Percentiles rank a stretch among this genome's conserved stretches.
Conservation (phyloP, 495 filamentous ascomycete genomes). For the Penicillium turbatum region DNA sequence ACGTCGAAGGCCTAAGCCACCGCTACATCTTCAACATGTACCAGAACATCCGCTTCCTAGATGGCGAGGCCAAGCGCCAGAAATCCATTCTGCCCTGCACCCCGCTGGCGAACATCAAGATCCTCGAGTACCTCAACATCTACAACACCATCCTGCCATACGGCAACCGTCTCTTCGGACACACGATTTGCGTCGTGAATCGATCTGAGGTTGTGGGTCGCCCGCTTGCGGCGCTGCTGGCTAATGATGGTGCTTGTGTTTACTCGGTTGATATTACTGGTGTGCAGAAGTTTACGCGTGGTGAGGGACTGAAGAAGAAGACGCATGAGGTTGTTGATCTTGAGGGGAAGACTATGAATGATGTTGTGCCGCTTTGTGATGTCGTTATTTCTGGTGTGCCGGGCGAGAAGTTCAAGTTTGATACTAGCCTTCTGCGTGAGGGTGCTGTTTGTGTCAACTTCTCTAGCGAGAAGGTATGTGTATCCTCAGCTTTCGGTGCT, state of each 20-base stretch:
- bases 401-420: constrained; percentile 78
- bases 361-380: constrained; percentile 81
- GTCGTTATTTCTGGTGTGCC: constrained; percentile 96
- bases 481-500: background rate
- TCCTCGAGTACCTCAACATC: constrained; percentile 88
- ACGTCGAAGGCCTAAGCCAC: constrained; percentile 93
- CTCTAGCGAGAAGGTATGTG: constrained; percentile 74
- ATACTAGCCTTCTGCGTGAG: constrained; percentile 71
- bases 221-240: constrained; percentile 88
- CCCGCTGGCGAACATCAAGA: constrained; percentile 91
- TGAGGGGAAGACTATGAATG: constrained; percentile 66
- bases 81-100: constrained; percentile 96
- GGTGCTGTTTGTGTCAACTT: constrained; percentile 97
- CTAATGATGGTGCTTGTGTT: constrained; percentile 92
- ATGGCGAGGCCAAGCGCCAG: constrained; percentile 65
- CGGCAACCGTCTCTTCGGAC: constrained; percentile 86
- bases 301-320: constrained; percentile 72
- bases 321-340: constrained; percentile 81
- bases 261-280: constrained; percentile 91
- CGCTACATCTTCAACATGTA: constrained; percentile 99
- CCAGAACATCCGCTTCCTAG: constrained; percentile 92
- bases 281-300: constrained; percentile 88
- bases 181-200: constrained; percentile 92
- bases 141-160: constrained; percentile 96
- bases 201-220: constrained; percentile 91